Evolutionary conservation across 1,284 basidiomycete species (phyloP).

Genomic region (Volvariella surrecta): DNA sequence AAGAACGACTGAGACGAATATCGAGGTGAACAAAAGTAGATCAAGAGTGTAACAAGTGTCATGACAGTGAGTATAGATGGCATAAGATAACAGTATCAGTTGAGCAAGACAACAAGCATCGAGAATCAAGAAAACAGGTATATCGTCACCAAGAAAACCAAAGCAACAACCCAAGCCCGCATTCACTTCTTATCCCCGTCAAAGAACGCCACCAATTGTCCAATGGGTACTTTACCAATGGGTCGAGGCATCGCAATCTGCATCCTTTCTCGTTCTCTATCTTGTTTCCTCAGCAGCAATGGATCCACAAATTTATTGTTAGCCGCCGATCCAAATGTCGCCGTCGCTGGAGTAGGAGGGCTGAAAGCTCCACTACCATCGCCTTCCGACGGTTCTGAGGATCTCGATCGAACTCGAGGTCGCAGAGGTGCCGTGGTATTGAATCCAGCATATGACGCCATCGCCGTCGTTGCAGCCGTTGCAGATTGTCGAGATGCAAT

Average conservation of each 20-base stretch:
- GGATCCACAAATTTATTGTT: slow-evolving; percentile 62
- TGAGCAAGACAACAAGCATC: no score
- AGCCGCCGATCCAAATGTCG: slow-evolving; percentile 12
- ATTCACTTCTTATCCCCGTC: slow-evolving; percentile 47
- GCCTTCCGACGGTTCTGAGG: slow-evolving; percentile 33
- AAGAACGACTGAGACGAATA: no score
- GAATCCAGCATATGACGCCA: slow-evolving; percentile 14
- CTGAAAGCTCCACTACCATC: slow-evolving; percentile 5
- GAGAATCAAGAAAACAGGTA: no score
- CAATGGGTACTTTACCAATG: slow-evolving; percentile 63
- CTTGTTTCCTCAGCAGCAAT: slow-evolving; percentile 56
- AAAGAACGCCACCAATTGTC: slow-evolving; percentile 75
- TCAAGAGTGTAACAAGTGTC: no score
- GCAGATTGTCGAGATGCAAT: slow-evolving; percentile 6
- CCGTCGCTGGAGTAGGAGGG: slow-evolving; percentile 8
- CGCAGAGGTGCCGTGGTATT: slow-evolving; percentile 26
- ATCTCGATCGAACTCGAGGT: slow-evolving; percentile 41
- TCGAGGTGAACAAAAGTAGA: no score
- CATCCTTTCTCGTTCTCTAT: slow-evolving; percentile 34
- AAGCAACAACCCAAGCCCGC: no score
- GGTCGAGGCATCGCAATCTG: slow-evolving; percentile 34
- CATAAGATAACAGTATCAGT: no score
- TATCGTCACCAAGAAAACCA: no score
- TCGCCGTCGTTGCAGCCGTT: slow-evolving; percentile 9
- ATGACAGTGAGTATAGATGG: no score